Conservation (phyloP, 345 rosid genomes). For the Isatis tinctoria region DNA sequence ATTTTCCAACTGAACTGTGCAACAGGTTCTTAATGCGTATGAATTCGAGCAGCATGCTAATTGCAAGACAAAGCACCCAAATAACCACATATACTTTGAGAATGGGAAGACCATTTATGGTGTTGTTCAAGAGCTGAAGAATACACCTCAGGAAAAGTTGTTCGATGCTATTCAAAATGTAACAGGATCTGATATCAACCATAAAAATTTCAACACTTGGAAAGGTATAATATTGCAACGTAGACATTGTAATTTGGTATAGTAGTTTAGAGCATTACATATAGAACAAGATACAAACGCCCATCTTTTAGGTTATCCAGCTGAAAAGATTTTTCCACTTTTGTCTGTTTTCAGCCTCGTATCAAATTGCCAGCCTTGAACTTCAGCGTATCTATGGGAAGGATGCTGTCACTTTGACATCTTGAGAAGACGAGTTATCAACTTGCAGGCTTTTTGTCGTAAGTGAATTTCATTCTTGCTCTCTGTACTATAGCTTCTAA, state of each 20-base stretch:
- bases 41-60: slow-evolving; percentile 92
- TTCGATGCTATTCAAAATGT: slow-evolving; percentile 74
- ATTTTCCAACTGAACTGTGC: slow-evolving; percentile 16
- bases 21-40: slow-evolving; percentile 77
- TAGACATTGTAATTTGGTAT: neutral
- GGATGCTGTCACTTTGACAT: slow-evolving; percentile 39
- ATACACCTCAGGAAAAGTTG: slow-evolving; percentile 69
- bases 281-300: slow-evolving; percentile 16
- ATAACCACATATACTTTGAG: slow-evolving; percentile 87
- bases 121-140: slow-evolving; percentile 83
- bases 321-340: slow-evolving; percentile 6
- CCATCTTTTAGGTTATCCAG: neutral
- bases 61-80: slow-evolving; percentile 94
- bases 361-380: slow-evolving; percentile 78
- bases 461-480: neutral
- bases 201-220: slow-evolving; percentile 81
- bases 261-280: slow-evolving; percentile 3
- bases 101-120: slow-evolving; percentile 93
- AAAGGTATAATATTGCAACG: slow-evolving; percentile 50
- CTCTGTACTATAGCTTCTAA: slow-evolving; percentile 7
- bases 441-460: slow-evolving; percentile 8
- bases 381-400: slow-evolving; percentile 84
- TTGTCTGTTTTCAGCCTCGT: slow-evolving; percentile 56
- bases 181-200: slow-evolving; percentile 78
- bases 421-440: slow-evolving; percentile 26